Evolutionary conservation across 805 yeast species (phyloP).

Genomic region (Kluyveromyces dobzhanskii): DNA sequence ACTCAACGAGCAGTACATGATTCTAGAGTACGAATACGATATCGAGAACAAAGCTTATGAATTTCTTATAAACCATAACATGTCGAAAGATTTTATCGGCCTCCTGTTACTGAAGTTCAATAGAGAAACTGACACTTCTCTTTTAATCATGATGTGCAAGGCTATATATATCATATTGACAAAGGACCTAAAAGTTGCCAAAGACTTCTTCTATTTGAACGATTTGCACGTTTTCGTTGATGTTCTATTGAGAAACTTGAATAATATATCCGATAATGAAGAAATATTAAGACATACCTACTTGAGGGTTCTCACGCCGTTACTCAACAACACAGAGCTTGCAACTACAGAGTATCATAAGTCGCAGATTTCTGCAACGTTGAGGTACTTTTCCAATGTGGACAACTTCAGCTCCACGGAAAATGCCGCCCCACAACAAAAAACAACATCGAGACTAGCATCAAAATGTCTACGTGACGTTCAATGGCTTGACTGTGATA

Average conservation of each 20-base stretch:
- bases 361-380: conserved; percentile 41
- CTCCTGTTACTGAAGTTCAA: conserved; percentile 69
- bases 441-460: conserved; percentile 37
- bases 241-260: conserved; percentile 71
- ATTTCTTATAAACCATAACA: conserved; percentile 37
- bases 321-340: conserved; percentile 59
- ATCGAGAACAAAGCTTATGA: conserved; percentile 47
- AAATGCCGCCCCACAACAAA: conserved; percentile 18
- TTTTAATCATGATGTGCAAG: conserved; percentile 74
- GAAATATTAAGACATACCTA: conserved; percentile 59
- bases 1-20: conserved; percentile 83
- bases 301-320: conserved; percentile 63
- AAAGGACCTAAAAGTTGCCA: conserved; percentile 41
- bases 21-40: conserved; percentile 33
- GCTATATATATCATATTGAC: conserved; percentile 68
- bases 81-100: conserved; percentile 52
- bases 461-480: conserved; percentile 28
- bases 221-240: conserved; percentile 80
- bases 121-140: conserved; percentile 57
- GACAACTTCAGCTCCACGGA: conserved; percentile 21
- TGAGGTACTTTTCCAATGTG: conserved; percentile 36
- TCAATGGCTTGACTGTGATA: conserved; percentile 25
- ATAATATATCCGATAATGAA: conserved; percentile 54
- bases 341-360: conserved; percentile 48
- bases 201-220: conserved; percentile 67